Percentiles rank a stretch among this genome's conserved stretches.
phyloP scores from a whole-genome alignment of 129 eudicot genomes.

The Helianthus tuberosus region DNA sequence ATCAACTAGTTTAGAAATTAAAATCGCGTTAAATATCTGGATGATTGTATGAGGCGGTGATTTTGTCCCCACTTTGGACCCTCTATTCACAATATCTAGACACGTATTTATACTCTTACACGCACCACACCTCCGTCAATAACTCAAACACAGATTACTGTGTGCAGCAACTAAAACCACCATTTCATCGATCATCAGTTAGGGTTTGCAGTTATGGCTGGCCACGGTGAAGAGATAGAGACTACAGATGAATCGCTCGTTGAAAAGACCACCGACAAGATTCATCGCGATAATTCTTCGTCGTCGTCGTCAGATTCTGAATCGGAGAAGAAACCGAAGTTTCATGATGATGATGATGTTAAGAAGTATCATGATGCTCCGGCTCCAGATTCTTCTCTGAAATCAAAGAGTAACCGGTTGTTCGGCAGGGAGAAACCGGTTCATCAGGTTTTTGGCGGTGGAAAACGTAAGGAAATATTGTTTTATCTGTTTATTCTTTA shows the following conservation, averaged over 20 bases:
- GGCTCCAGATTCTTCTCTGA: background rate
- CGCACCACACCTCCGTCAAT: background rate
- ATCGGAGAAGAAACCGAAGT: conserved; percentile 38
- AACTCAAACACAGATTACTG: background rate
- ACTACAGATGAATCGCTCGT: conserved; percentile 41
- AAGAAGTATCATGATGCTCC: conserved; percentile 29
- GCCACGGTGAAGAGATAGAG: conserved; percentile 62
- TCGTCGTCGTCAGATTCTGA: conserved; percentile 43
- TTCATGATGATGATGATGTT: conserved; percentile 21
- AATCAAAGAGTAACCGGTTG: conserved; percentile 45
- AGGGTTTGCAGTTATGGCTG: conserved; percentile 54
- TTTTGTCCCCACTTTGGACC: conserved; percentile 15
- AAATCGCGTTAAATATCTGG: background rate
- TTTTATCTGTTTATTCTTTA: background rate
- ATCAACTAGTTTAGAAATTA: no score
- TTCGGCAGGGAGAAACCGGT: conserved; percentile 76
- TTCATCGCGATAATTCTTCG: conserved; percentile 31
- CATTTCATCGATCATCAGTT: conserved; percentile 15
- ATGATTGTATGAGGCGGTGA: conserved; percentile 10
- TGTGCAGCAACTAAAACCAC: background rate
- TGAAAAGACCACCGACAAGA: conserved; percentile 61
- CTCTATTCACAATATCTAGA: conserved; percentile 17
- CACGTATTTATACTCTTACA: conserved; percentile 15
- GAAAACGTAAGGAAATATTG: conserved; percentile 52
- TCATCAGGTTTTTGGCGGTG: conserved; percentile 83